Base-by-base conservation (phyloP, 2,329 filamentous ascomycete genomes). In the Diaporthe helianthi region DNA sequence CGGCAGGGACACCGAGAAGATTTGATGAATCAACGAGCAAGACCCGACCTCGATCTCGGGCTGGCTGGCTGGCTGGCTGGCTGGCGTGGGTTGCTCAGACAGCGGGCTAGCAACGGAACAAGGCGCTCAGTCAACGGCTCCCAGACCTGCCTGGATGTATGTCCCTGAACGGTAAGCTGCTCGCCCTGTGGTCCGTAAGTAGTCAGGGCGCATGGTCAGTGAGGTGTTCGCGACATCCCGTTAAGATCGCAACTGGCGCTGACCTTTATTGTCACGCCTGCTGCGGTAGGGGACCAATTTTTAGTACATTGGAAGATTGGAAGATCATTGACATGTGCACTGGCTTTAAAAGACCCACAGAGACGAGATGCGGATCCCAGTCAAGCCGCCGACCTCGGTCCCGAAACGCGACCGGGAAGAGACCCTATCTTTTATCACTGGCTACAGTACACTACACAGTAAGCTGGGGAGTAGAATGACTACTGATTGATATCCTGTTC, bases 331-430 rank as follows among this genome's bases (percentile, higher is more conserved):
- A n/a, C n/a, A n/a, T n/a, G n/a, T n/a, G n/a, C 31, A 24, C 49
- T 19, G 26, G 26, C 29, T 26, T 41, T n/a, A 24, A 22, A 9
- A 8, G 24, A 3, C 38, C 41, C 46, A 33, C 29, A n/a, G 19
- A 12, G 41, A 4, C 33, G 65, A 44, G 41, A 49, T 38, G 65
- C 44, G 19, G 38, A 51, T 58, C 29, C 31, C n/a, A 22, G 41
- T 58, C 29, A 24, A 22, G 52, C 54, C n/a, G 54, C 44, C 65
- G 41, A 44, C n/a, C 29, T 67, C 65, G 65, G 65, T 67, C 65
- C 65, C 65, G 64, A 67, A 58, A 67, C 26, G 17, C 38, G 9
- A 67, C 51, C 63, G 51, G 51, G 47, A 53, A 46, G 19, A 33
- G 5, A 26, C 38, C 51, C 44, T 51, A 65, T 44, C 63, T 53